These are phyloP conservation scores for Trypanosoma avium DNA, from an alignment of 208 protist genomes.

Conservation along the genomic window DNA sequence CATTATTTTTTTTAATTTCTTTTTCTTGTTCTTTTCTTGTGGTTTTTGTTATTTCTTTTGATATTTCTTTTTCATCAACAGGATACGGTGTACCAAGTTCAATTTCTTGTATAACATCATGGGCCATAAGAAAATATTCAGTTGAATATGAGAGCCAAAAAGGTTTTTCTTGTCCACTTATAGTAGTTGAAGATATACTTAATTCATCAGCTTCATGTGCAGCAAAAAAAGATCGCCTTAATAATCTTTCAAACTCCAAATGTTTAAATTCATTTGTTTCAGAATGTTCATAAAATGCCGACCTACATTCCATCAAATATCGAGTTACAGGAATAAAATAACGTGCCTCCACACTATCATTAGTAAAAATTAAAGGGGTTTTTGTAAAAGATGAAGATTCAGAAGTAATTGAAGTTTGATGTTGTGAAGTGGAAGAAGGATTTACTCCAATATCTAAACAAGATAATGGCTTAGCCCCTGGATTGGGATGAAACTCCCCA, in stretches of 20 bases:
- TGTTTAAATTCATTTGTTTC: conserved; percentile 14
- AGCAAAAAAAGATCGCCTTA: conserved; percentile 16
- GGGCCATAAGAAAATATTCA: conserved; percentile 18
- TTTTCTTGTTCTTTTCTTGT: background rate
- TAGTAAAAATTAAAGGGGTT: background rate
- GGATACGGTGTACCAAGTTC: conserved; percentile 12
- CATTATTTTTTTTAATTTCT: background rate
- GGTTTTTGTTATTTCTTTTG: background rate
- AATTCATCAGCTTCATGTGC: conserved; percentile 17
- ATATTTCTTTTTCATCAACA: background rate
- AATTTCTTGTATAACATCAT: conserved; percentile 20
- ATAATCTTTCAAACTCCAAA: conserved; percentile 26
- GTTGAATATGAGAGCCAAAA: conserved; percentile 24
- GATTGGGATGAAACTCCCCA: conserved; percentile 16
- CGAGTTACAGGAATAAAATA: conserved; percentile 10
- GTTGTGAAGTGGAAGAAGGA: background rate
- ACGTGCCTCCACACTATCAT: background rate
- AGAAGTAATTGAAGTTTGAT: background rate
- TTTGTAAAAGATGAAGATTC: background rate
- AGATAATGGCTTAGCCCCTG: background rate
- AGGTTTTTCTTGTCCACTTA: background rate
- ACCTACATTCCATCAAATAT: conserved; percentile 14
- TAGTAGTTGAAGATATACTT: conserved; percentile 12
- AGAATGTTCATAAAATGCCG: conserved; percentile 16
- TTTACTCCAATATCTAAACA: background rate